Conservation (phyloP, 2,329 filamentous ascomycete species). For the Neurospora crassa region DNA sequence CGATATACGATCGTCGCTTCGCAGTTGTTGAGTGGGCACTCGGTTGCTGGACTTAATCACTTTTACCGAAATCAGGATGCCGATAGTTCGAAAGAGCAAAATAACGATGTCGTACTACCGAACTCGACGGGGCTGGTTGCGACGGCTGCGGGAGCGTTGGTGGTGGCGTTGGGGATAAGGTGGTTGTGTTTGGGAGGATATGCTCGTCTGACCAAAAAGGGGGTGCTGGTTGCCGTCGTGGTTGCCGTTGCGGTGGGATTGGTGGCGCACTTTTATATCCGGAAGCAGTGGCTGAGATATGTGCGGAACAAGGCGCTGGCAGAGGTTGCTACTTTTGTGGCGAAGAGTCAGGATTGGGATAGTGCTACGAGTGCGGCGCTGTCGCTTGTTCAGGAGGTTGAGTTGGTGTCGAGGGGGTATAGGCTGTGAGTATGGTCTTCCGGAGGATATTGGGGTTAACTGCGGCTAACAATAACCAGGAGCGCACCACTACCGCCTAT, state of each 20-base stretch:
- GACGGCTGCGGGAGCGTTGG: conserved; percentile 54
- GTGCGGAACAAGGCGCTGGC: conserved; percentile 65
- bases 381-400: conserved; percentile 85
- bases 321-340: conserved; percentile 58
- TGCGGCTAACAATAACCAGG: conserved; percentile 33
- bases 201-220: conserved; percentile 46
- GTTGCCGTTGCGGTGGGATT: conserved; percentile 43
- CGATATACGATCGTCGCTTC: conserved; percentile 90
- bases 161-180: conserved; percentile 62
- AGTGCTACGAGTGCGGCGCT: conserved; percentile 65
- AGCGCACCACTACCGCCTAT: conserved; percentile 88
- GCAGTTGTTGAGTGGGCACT: conserved; percentile 69
- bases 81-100: not conserved
- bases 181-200: conserved; percentile 51
- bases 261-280: conserved; percentile 61
- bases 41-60: conserved; percentile 36
- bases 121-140: conserved; percentile 37
- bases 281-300: conserved; percentile 73
- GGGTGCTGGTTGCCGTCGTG: conserved; percentile 36
- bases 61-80: conserved; percentile 12
- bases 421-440: conserved; percentile 50
- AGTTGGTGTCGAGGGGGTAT: conserved; percentile 85
- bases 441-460: not conserved
- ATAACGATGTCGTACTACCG: conserved; percentile 22
- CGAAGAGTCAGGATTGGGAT: conserved; percentile 72